These are phyloP conservation scores for Myriosclerotinia curreyana DNA, from an alignment of 2,329 filamentous ascomycete genomes.

Conservation along the genomic window DNA sequence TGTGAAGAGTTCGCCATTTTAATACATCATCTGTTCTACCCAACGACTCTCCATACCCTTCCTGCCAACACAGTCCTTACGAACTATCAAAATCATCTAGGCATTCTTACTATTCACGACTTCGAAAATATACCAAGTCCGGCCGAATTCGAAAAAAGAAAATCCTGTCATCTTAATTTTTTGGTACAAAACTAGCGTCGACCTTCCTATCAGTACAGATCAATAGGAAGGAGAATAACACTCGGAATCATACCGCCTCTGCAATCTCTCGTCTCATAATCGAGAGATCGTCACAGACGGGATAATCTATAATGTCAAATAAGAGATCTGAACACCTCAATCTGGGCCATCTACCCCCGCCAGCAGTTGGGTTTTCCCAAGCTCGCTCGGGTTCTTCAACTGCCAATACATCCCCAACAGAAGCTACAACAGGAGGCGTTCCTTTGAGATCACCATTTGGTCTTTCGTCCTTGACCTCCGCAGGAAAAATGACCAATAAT, in stretches of 20 bases:
- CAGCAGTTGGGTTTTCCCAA: constrained; percentile 27
- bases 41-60: constrained; percentile 16
- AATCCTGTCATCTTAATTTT: constrained; percentile 2
- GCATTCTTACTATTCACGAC: constrained; percentile 17
- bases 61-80: constrained; percentile 28
- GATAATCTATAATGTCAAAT: constrained; percentile 88
- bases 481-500: constrained; percentile 56
- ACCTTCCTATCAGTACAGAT: constrained; percentile 23
- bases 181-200: constrained; percentile 11
- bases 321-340: constrained; percentile 82
- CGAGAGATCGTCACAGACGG: constrained; percentile 34
- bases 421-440: constrained; percentile 60
- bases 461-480: constrained; percentile 58
- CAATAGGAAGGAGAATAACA: constrained; percentile 26
- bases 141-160: not conserved
- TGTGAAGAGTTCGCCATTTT: constrained; percentile 28
- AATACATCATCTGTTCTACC: constrained; percentile 29
- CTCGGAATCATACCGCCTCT: constrained; percentile 31
- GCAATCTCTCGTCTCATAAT: constrained; percentile 35
- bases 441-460: constrained; percentile 69
- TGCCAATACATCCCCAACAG: constrained; percentile 75
- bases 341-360: constrained; percentile 69
- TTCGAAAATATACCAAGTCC: constrained; percentile 6
- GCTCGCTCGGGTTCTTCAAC: constrained; percentile 69
- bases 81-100: constrained; percentile 6